Conservation (phyloP, 495 filamentous ascomycete genomes). For the Penicillium subrubescens region DNA sequence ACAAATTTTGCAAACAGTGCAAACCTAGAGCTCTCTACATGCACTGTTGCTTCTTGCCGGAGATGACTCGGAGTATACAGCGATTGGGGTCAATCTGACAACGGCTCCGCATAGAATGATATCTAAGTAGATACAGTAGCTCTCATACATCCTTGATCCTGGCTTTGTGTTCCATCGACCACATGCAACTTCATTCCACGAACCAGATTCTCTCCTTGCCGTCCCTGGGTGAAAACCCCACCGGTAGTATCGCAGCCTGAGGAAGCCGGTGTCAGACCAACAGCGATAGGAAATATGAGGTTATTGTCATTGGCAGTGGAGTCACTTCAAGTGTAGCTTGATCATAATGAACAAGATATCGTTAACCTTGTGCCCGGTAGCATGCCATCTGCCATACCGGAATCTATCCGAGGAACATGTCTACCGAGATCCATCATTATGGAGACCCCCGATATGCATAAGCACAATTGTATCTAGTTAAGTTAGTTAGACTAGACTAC, state of each 20-base stretch:
- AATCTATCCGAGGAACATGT: neutral
- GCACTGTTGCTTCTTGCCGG: neutral
- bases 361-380: neutral
- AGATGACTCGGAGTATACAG: neutral
- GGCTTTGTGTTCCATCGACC: neutral
- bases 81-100: neutral
- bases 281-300: too few relatives aligned
- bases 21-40: neutral
- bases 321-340: neutral
- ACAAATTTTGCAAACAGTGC: constrained; percentile 5
- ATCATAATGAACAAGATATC: neutral
- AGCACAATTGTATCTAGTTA: neutral
- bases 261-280: neutral
- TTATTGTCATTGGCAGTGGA: neutral
- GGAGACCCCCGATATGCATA: neutral
- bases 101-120: neutral
- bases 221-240: neutral
- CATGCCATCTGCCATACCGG: too few relatives aligned
- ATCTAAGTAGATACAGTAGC: neutral
- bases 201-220: constrained; percentile 1
- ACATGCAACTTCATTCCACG: neutral
- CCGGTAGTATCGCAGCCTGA: neutral
- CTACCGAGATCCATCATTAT: neutral
- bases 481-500: neutral
- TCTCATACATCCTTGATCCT: neutral